Base-by-base conservation (phyloP, 164 flowering plant genomes). In the Santalum album region DNA sequence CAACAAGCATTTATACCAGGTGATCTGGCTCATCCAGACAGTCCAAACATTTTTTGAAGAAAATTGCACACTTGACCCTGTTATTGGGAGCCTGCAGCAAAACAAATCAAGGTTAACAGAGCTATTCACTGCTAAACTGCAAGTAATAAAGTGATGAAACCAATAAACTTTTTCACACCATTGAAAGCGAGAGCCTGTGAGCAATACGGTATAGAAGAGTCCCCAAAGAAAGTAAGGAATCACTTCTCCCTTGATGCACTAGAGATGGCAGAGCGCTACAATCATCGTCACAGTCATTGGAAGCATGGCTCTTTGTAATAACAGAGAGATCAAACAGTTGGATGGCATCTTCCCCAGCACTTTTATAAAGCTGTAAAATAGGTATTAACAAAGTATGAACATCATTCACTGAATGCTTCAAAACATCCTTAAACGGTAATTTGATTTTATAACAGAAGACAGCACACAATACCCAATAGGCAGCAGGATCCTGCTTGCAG, bases 401-500 rank as follows among this genome's bases (percentile, higher is more conserved):
- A 35, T 32, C 7, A n/a, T 56, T 36, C 6, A 36, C 32, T 23
- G 19, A 35, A 19, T 17, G 23, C 22, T 34, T 34, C 20, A n/a
- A 15, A 58, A 20, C 0, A 50, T 18, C 12, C 52, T 17, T 29
- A 14, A 15, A 19, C 43, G 47, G 22, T 32, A 45, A 59, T 32
- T 32, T 32, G 16, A 11, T 1, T 12, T 20, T 12, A 14, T 6
- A 18, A 49, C 16, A 6, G 14, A 35, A 27, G 25, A 12, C 48
- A 45, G 53, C 16, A 64, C 22, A 25, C 23, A 36, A 45, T 83
- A 92, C 99, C 99, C 99, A 92, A 60, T 92, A 92, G 66, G 96
- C 91, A 49, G 97, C 97, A 62, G 99, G 99, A 68, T 92, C 99
- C 69, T 83, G 91, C 74, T 87, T 80, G 83, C 99, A 92, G 68